Base-by-base conservation (phyloP, 345 rosid species). In the Clausena lansium region DNA sequence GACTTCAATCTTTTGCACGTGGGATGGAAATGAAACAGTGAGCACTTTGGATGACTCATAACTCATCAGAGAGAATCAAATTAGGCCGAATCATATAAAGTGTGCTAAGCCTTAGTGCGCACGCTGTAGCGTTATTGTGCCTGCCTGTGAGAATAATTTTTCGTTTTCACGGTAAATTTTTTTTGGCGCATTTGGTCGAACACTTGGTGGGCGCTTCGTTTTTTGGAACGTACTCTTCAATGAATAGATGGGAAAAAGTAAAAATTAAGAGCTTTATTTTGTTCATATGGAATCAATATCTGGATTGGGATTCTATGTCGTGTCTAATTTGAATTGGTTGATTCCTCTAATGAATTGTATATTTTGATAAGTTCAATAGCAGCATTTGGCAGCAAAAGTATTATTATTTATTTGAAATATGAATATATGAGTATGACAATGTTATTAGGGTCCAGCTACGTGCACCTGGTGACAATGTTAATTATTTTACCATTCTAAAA, bases 381-480 rank as follows among this genome's bases (percentile, higher is more conserved):
- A n/a, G 7, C 25, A 24, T 27, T 25, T 45, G 50, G 17, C 17
- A 13, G 50, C 50, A 45, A 45, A 45, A 36, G 52, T 30, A 2
- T 25, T 11, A 9, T 25, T 24, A 10, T 2, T 59, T 50, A 0
- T 50, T 50, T 2, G 1, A 5, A 50, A 50, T 50, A 1, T 13
- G 20, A 15, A n/a, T n/a, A n/a, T n/a, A n/a, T n/a, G n/a, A n/a
- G n/a, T n/a, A n/a, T n/a, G n/a, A n/a, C n/a, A n/a, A n/a, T n/a
- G n/a, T n/a, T n/a, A n/a, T n/a, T n/a, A n/a, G n/a, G n/a, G n/a
- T n/a, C n/a, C n/a, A n/a, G n/a, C n/a, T n/a, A n/a, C n/a, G n/a
- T n/a, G n/a, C n/a, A n/a, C n/a, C n/a, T n/a, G n/a, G n/a, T 15
- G 0, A 0, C 4, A 6, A 6, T 50, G 15, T 15, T 50, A 50